Evolutionary conservation across 1,139 yeast species (phyloP).

Genomic region (Hansenula sp.): DNA sequence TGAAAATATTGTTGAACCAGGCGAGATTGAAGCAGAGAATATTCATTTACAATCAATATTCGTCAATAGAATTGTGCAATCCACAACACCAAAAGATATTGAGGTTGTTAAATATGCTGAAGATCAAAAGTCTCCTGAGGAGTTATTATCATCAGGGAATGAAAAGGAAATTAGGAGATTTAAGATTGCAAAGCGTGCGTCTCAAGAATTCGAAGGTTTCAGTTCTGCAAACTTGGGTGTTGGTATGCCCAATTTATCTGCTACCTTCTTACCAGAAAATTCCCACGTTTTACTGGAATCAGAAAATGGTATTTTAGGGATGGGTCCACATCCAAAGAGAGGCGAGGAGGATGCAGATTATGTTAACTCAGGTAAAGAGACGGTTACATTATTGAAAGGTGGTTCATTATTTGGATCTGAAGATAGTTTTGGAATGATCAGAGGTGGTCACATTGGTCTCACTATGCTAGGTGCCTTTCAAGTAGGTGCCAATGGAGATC

Average conservation of each 20-base stretch:
- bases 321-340: constrained; percentile 43
- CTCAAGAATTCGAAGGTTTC: constrained; percentile 41
- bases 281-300: constrained; percentile 41
- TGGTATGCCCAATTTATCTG: constrained; percentile 48
- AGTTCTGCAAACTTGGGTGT: constrained; percentile 44
- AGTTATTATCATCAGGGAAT: constrained; percentile 7
- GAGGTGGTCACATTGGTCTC: constrained; percentile 42
- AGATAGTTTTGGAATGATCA: constrained; percentile 47
- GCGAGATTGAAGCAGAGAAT: constrained; percentile 41
- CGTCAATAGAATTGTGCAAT: constrained; percentile 37
- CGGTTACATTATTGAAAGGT: constrained; percentile 42
- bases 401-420: constrained; percentile 48
- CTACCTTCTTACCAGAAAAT: constrained; percentile 36
- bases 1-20: constrained; percentile 45
- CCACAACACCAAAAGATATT: constrained; percentile 39
- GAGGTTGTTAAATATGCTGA: constrained; percentile 30
- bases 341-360: constrained; percentile 45
- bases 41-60: constrained; percentile 46
- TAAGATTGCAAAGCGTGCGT: constrained; percentile 40
- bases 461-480: constrained; percentile 49
- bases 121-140: constrained; percentile 12
- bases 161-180: constrained; percentile 25
- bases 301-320: constrained; percentile 47
- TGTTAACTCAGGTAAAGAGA: constrained; percentile 51
- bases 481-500: constrained; percentile 43